A percentile compares a stretch with the other conserved stretches of the same genome.
Conservation (phyloP, 1,284 basidiomycete species). For the Rhizoctonia solani region DNA sequence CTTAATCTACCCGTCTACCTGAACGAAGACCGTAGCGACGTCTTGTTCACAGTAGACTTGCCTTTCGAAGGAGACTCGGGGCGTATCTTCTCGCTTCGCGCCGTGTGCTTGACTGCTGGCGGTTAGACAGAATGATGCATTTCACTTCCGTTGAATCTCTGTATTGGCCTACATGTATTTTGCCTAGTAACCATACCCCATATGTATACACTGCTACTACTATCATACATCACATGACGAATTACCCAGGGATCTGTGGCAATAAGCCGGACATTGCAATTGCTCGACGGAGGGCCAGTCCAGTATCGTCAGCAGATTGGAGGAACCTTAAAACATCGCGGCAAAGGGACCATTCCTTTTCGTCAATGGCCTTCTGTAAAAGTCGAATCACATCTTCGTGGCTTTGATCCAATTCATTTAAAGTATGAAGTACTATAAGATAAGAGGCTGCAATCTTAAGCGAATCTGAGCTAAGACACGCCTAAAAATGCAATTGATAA, state of each 20-base stretch:
- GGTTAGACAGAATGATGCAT: constrained; percentile 47
- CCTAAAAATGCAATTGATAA: constrained; percentile 50
- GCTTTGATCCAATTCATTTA: constrained; percentile 85
- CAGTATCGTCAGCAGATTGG: constrained; percentile 86
- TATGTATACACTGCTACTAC: constrained; percentile 4
- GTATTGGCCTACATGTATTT: neutral
- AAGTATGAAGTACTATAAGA: constrained; percentile 88
- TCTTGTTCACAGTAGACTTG: constrained; percentile 83
- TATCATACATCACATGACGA: constrained; percentile 26
- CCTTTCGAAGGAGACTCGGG: constrained; percentile 70
- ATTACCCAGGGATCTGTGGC: neutral
- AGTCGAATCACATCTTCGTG: constrained; percentile 79
- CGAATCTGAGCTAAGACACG: constrained; percentile 73
- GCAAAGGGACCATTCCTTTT: constrained; percentile 79
- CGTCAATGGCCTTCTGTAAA: constrained; percentile 71
- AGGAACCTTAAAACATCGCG: constrained; percentile 90
- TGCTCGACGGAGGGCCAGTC: constrained; percentile 51
- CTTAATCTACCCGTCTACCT: constrained; percentile 91
- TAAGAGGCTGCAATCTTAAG: constrained; percentile 93
- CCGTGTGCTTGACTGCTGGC: constrained; percentile 79
- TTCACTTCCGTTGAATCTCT: neutral
- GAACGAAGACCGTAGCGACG: constrained; percentile 86
- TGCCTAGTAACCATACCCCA: constrained; percentile 17
- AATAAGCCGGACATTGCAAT: constrained; percentile 15
- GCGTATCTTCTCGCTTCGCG: constrained; percentile 73